A percentile compares a stretch with the other conserved stretches of the same genome.
Conservation (phyloP, 2,329 filamentous ascomycete species). For the Ceratocystis destructans region DNA sequence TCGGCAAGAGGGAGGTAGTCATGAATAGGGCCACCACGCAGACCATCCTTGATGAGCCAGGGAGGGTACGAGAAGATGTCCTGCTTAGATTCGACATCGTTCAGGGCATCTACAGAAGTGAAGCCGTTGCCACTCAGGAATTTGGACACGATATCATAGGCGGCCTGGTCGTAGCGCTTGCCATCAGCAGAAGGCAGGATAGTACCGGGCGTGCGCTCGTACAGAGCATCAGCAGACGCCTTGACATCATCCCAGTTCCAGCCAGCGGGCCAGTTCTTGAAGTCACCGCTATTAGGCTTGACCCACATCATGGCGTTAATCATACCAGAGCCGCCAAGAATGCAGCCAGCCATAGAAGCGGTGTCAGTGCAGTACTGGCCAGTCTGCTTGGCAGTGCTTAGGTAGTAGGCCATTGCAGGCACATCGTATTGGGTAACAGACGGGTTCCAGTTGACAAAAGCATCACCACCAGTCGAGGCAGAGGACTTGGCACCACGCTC, state of each 20-base stretch:
- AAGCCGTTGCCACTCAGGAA: constrained; percentile 49
- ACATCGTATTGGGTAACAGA: constrained; percentile 58
- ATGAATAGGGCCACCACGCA: constrained; percentile 54
- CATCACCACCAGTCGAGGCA: constrained; percentile 47
- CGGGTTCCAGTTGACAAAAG: constrained; percentile 47
- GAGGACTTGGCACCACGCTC: constrained; percentile 49
- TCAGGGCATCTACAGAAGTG: constrained; percentile 43
- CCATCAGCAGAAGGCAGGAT: constrained; percentile 51
- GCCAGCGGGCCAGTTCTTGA: constrained; percentile 56
- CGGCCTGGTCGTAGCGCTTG: constrained; percentile 50
- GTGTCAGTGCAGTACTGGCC: constrained; percentile 55
- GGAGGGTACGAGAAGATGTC: constrained; percentile 48
- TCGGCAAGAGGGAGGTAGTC: constrained; percentile 54
- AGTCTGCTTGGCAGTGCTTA: constrained; percentile 50
- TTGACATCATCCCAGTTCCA: constrained; percentile 55
- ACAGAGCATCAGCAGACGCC: constrained; percentile 46
- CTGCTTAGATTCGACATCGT: constrained; percentile 49
- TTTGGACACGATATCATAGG: constrained; percentile 48
- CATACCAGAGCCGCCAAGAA: constrained; percentile 53
- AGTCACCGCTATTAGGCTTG: constrained; percentile 49
- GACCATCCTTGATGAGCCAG: constrained; percentile 53
- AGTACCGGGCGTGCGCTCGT: constrained; percentile 57
- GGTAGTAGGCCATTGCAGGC: constrained; percentile 52
- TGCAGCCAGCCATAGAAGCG: constrained; percentile 58
- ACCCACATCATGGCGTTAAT: constrained; percentile 58